Evolutionary conservation across 371 early-diverging fungal species (phyloP).

Genomic region (Syncephalastrum racemosum): DNA sequence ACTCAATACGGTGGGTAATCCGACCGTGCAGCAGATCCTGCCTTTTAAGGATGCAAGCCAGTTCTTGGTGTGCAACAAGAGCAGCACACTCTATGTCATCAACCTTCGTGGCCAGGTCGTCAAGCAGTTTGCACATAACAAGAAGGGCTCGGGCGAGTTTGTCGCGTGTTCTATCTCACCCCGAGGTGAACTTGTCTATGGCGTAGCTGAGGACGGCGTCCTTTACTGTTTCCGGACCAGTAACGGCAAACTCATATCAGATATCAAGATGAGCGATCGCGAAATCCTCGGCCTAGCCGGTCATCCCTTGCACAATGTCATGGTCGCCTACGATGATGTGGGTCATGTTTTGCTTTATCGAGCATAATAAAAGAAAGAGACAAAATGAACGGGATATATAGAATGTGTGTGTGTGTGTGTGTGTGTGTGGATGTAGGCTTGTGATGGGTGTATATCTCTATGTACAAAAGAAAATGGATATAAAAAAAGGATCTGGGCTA

Average conservation of each 20-base stretch:
- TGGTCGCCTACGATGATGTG: slow-evolving; percentile 68
- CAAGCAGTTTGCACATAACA: slow-evolving; percentile 39
- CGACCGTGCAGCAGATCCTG: slow-evolving; percentile 25
- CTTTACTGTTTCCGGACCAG: slow-evolving; percentile 63
- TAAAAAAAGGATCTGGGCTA: no score
- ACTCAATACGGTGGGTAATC: slow-evolving; percentile 14
- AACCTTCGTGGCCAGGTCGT: slow-evolving; percentile 57
- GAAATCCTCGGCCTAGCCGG: slow-evolving; percentile 73
- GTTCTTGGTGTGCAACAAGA: slow-evolving; percentile 71
- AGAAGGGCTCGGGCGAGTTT: slow-evolving; percentile 54
- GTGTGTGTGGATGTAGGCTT: no score
- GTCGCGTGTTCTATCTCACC: slow-evolving; percentile 67
- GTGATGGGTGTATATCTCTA: no score
- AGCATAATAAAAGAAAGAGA: slow-evolving; percentile 14
- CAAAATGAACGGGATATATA: no score
- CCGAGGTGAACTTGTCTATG: slow-evolving; percentile 75
- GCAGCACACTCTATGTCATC: slow-evolving; percentile 61
- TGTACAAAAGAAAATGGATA: no score
- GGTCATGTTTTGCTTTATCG: slow-evolving; percentile 64
- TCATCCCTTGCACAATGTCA: slow-evolving; percentile 77
- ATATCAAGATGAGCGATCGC: slow-evolving; percentile 43
- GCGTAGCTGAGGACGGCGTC: slow-evolving; percentile 62
- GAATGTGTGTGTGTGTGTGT: no score
- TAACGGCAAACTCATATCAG: slow-evolving; percentile 42
- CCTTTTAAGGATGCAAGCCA: slow-evolving; percentile 53